Percentiles rank a stretch among this genome's conserved stretches.
Conservation (phyloP, 768 basidiomycete species). For the Floccularia luteovirens region DNA sequence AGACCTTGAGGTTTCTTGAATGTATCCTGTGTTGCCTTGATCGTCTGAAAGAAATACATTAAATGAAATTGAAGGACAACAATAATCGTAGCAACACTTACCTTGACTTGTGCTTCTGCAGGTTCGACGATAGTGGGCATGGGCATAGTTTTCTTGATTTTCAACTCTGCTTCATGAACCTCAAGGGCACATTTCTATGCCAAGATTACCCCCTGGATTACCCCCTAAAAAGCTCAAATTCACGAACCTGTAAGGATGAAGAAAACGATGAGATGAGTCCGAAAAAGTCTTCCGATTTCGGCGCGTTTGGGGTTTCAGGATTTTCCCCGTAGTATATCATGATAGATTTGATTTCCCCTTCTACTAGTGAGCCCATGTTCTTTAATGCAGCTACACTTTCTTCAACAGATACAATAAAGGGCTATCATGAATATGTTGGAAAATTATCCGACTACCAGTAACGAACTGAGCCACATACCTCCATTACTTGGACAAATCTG, state of each 20-base stretch:
- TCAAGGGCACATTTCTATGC: constrained; percentile 66
- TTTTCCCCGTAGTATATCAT: constrained; percentile 75
- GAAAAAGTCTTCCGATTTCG: constrained; percentile 82
- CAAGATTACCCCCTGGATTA: constrained; percentile 2
- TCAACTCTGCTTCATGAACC: constrained; percentile 43
- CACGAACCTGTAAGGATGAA: constrained; percentile 55
- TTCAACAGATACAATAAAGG: constrained; percentile 42
- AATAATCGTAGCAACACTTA: constrained; percentile 12
- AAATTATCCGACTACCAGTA: background rate
- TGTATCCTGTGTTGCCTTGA: constrained; percentile 24
- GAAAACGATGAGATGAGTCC: constrained; percentile 68
- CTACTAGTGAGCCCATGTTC: constrained; percentile 48
- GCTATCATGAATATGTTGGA: constrained; percentile 17
- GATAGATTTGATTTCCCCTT: constrained; percentile 51
- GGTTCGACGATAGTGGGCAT: constrained; percentile 11
- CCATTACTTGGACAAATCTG: constrained; percentile 61
- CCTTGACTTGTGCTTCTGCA: constrained; percentile 14
- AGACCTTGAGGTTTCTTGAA: constrained; percentile 29
- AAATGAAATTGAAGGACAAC: constrained; percentile 2
- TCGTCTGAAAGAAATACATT: constrained; percentile 24
- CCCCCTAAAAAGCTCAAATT: background rate
- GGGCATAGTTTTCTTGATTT: constrained; percentile 14
- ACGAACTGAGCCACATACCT: constrained; percentile 29
- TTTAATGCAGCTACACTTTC: constrained; percentile 58
- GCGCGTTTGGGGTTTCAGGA: constrained; percentile 51